Percentiles rank a stretch among this genome's conserved stretches.
These are phyloP conservation scores for Haplosporangium gracile DNA, from an alignment of 192 early-diverging fungal species.

Conservation along the genomic window DNA sequence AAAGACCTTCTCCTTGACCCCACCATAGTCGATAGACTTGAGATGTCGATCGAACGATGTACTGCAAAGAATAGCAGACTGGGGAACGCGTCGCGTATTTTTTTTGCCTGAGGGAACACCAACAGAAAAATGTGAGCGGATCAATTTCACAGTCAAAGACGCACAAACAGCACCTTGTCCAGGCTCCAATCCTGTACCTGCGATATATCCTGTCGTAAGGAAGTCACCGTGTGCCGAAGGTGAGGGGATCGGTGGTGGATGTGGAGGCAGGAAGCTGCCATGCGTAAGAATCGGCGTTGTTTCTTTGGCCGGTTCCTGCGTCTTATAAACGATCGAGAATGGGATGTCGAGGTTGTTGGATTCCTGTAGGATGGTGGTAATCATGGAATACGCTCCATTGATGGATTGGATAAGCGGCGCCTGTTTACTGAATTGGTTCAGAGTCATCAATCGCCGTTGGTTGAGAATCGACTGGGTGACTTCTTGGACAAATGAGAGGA, in stretches of 20 bases:
- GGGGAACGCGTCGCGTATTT: slow-evolving; percentile 23
- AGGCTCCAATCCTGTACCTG: slow-evolving; percentile 13
- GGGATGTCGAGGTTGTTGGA: slow-evolving; percentile 46
- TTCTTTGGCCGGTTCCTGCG: slow-evolving; percentile 15
- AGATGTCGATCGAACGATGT: slow-evolving; percentile 54
- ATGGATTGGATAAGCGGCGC: slow-evolving; percentile 40
- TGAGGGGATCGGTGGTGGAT: background rate
- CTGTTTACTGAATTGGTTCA: slow-evolving; percentile 55
- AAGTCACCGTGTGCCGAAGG: background rate
- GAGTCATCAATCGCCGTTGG: slow-evolving; percentile 47
- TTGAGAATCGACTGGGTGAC: slow-evolving; percentile 49
- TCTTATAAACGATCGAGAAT: slow-evolving; percentile 46
- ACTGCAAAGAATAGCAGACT: slow-evolving; percentile 36
- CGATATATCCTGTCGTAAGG: slow-evolving; percentile 9
- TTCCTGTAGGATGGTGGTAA: slow-evolving; percentile 44
- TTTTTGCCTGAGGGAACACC: slow-evolving; percentile 32
- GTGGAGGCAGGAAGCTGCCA: slow-evolving; percentile 15
- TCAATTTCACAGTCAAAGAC: slow-evolving; percentile 14
- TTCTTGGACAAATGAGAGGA: slow-evolving; percentile 53
- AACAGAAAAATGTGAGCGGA: slow-evolving; percentile 33
- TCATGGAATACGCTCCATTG: slow-evolving; percentile 40
- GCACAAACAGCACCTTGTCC: background rate
- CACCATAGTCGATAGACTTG: slow-evolving; percentile 21
- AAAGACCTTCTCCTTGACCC: slow-evolving; percentile 28
- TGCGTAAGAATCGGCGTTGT: background rate